phyloP scores from a whole-genome alignment of 257 asterid species.

The Coffea canephora region DNA sequence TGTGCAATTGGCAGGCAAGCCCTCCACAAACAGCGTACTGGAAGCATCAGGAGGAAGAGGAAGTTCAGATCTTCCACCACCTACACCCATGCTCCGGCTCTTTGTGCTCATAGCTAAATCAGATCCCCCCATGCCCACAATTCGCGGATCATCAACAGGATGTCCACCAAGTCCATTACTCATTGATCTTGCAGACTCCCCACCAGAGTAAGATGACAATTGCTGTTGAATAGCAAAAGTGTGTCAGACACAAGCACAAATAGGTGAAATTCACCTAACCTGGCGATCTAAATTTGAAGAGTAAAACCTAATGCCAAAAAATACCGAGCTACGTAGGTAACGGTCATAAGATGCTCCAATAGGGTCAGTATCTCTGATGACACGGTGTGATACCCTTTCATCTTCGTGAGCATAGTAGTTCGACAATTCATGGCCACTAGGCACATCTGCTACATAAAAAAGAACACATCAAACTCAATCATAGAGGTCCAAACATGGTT shows the following conservation, averaged over 20 bases:
- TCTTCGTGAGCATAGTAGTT: conserved; percentile 44
- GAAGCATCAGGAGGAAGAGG: conserved; percentile 87
- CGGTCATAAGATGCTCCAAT: conserved; percentile 83
- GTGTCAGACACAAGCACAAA: conserved; percentile 10
- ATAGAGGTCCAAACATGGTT: not conserved
- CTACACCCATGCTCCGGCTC: conserved; percentile 39
- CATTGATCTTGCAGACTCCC: conserved; percentile 57
- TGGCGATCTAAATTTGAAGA: conserved; percentile 10
- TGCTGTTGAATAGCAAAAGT: conserved; percentile 40
- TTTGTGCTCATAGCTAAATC: conserved; percentile 41
- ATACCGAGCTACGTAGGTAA: conserved; percentile 68
- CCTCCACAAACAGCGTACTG: conserved; percentile 60
- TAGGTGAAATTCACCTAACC: not conserved
- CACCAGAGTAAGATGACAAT: conserved; percentile 39
- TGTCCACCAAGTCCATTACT: conserved; percentile 45
- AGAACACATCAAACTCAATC: not conserved
- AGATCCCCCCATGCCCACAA: conserved; percentile 41
- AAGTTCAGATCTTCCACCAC: conserved; percentile 52
- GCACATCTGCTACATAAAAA: conserved; percentile 39
- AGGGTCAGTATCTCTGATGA: conserved; percentile 58
- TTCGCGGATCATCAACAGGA: conserved; percentile 53
- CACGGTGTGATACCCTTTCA: conserved; percentile 47
- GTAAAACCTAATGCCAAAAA: not conserved
- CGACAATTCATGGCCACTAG: conserved; percentile 52
- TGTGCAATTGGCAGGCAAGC: conserved; percentile 53